Evolutionary conservation across 1,139 yeast genomes (phyloP), one percentile per base, ranked within the genome.

Genomic region (Protomyces lactucae-debilis): DNA sequence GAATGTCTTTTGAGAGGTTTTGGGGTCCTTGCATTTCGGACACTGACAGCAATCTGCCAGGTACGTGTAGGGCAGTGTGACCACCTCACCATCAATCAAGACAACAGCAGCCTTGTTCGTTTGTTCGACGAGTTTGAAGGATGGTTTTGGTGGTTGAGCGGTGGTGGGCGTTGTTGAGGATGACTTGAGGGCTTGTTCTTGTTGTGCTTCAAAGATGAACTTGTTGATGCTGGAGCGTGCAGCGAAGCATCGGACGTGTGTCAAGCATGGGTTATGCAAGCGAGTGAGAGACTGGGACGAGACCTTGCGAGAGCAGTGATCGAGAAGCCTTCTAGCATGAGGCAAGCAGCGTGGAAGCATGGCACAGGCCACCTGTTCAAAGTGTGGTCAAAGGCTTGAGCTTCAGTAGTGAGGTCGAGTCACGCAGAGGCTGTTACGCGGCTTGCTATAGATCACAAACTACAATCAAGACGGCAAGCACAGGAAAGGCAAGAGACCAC

Each of bases 41-140:
- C 83, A 76, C 3, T 75, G 73, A 60, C 89, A 85, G 0, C 90
- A 79, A 71, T 88, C 95, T 68, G 95, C 77, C 46, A 88, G 76
- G 70, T 87, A 86, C 2, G 83, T 60, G 36, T 63, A 60, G 43
- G 65, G 64, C 37, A 59, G 52, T 21, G 5, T 43, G 23, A 55
- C 40, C 12, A 10, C 9, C 37, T 18, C 54, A 10, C 54, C 54
- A 23, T 51, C 54, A 14, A 51, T 8, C 23, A n/a, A 28, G 37
- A 51, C 37, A 12, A 51, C 12, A 14, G 25, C 18, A 4, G 35
- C 21, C 0, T 14, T 25, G 35, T 32, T 37, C 4, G 36, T 51
- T 16, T 18, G 25, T 18, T 43, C 25, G 28, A 43, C 23, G 4
- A 43, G 48, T 18, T 43, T 43, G 48, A 43, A 43, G 23, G 48